Conservation (phyloP, 75 land plant species). For the Isoetes taiwanensis region DNA sequence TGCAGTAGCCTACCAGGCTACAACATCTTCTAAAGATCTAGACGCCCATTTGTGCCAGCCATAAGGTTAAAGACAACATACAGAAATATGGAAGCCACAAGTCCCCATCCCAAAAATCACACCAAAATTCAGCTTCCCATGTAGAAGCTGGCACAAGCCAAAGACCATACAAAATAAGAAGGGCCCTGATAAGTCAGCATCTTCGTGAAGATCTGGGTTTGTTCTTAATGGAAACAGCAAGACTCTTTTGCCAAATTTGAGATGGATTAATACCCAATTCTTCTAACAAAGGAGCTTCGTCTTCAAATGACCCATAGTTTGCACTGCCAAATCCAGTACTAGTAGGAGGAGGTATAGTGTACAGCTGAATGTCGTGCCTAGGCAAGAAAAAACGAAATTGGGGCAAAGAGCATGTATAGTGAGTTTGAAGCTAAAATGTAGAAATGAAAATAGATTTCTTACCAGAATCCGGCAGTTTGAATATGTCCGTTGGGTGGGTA, state of each 20-base stretch:
- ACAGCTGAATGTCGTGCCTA: too few species aligned
- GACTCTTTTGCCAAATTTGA: neutral
- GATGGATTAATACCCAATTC: conserved; percentile 1
- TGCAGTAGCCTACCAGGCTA: neutral
- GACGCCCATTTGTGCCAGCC: neutral
- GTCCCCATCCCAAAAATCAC: conserved; percentile 2
- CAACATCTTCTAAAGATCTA: neutral
- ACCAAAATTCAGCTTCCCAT: conserved; percentile 1
- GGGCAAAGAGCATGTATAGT: too few species aligned
- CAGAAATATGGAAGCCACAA: neutral
- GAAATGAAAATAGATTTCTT: too few species aligned
- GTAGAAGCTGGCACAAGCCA: conserved; percentile 3
- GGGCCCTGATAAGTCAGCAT: conserved; percentile 1
- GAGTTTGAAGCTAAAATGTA: too few species aligned
- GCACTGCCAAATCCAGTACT: too few species aligned
- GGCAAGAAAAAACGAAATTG: too few species aligned
- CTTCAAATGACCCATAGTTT: too few species aligned
- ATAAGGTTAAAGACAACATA: neutral
- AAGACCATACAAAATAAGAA: conserved; percentile 1
- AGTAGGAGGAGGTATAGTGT: too few species aligned
- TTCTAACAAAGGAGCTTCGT: neutral
- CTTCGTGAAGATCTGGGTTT: conserved; percentile 4
- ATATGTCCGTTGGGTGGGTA: too few species aligned
- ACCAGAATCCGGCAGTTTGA: too few species aligned
- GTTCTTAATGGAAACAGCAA: neutral